These are phyloP conservation scores for Neohortaea acidophila DNA, from an alignment of 495 filamentous ascomycete genomes.

Conservation along the genomic window DNA sequence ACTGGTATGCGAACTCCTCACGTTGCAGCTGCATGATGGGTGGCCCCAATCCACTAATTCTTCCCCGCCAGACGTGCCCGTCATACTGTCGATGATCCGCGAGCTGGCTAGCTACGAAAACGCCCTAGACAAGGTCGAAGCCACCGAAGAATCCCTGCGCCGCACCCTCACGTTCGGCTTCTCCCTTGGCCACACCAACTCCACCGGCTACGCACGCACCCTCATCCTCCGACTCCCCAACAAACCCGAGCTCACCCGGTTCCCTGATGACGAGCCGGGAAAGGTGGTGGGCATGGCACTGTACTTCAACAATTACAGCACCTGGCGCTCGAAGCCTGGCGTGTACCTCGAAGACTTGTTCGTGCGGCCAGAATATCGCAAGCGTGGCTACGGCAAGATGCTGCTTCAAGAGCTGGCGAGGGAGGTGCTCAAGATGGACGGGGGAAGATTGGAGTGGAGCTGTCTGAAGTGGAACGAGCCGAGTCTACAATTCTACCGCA, in stretches of 20 bases:
- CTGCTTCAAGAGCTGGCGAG: slow-evolving; percentile 62
- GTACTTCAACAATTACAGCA: slow-evolving; percentile 57
- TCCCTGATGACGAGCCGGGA: slow-evolving; percentile 16
- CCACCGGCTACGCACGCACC: slow-evolving; percentile 16
- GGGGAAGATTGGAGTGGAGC: slow-evolving; percentile 77
- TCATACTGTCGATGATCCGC: slow-evolving; percentile 68
- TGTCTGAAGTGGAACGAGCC: slow-evolving; percentile 87
- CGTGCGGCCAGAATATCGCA: slow-evolving; percentile 53
- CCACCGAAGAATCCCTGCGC: slow-evolving; percentile 57
- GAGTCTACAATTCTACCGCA: slow-evolving; percentile 72
- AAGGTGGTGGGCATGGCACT: slow-evolving; percentile 42
- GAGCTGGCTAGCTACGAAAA: slow-evolving; percentile 82
- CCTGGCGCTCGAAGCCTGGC: slow-evolving; percentile 73
- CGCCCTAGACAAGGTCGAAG: slow-evolving; percentile 56
- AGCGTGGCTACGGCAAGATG: slow-evolving; percentile 62
- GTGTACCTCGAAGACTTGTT: slow-evolving; percentile 94
- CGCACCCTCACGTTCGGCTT: slow-evolving; percentile 63
- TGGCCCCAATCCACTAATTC: not conserved
- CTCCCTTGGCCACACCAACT: slow-evolving; percentile 14
- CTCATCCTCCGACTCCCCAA: slow-evolving; percentile 28
- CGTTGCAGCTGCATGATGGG: no score
- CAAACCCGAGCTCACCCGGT: slow-evolving; percentile 26
- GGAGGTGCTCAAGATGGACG: slow-evolving; percentile 55
- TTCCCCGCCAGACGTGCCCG: slow-evolving; percentile 51
- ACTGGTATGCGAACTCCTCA: slow-evolving; percentile 13